Evolutionary conservation across 2,329 filamentous ascomycete species (phyloP), one percentile per base, ranked within the genome.

Genomic region (Pyricularia pennisetigena): DNA sequence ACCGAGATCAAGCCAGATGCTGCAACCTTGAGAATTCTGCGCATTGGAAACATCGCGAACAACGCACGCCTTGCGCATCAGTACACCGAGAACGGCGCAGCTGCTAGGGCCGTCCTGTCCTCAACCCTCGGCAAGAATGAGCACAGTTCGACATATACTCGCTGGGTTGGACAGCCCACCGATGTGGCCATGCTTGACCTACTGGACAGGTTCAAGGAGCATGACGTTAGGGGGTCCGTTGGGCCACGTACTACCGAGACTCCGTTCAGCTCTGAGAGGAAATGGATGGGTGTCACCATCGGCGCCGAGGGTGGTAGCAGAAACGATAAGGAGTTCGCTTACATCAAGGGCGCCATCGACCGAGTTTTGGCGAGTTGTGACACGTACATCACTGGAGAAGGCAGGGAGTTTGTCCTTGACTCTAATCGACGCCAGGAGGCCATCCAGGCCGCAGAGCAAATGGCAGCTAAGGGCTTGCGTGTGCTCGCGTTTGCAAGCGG

Each of bases 261-360:
- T 0, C 94, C 95, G 0, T 99, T 99, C 78, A 98, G 94, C 76
- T 99, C 95, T 0, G 93, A 97, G 76, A 87, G 94, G 69, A 99
- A 99, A 79, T 99, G 94, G 94, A 99, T 99, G 96, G 96, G 96
- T 41, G 94, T 97, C 30, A 90, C 93, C 1, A 91, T 97, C 72
- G 88, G 88, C 62, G 81, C 83, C 26, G 83, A 87, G 65, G 82
- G 82, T 30, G 79, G 82, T 32, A 83, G 82, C 69, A 61, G 24
- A 16, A 81, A 82, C 68, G 88, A 90, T 54, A 88, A 88, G 70
- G 92, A 97, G 74, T 89, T 93, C 72, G 94, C 93, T 0, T 99
- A 98, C 77, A 92, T 98, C 81, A 99, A 99, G 77, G 96, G 95
- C 35, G 92, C 95, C 41, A 84, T 98, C 59, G 95, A 99, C 78